phyloP scores from a whole-genome alignment of 495 filamentous ascomycete species.

The Rhypophila decipiens region DNA sequence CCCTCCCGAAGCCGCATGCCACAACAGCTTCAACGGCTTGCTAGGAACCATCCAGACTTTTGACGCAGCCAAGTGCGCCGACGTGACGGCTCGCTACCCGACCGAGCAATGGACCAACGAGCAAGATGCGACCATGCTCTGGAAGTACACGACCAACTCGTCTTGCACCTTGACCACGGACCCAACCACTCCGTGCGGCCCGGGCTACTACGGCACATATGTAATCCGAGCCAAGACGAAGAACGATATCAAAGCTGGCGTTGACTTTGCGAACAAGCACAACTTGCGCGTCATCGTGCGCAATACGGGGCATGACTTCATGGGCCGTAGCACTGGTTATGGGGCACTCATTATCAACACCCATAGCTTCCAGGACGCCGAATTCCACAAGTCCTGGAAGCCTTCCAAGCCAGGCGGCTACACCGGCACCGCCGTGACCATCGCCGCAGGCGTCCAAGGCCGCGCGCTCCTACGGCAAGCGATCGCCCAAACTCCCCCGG shows the following conservation, averaged over 20 bases:
- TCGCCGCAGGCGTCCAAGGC: conserved; percentile 53
- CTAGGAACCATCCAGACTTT: conserved; percentile 23
- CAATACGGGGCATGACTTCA: conserved; percentile 55
- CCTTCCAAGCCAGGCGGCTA: conserved; percentile 29
- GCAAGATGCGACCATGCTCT: conserved; percentile 21
- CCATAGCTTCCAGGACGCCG: conserved; percentile 48
- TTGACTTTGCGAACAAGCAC: conserved; percentile 46
- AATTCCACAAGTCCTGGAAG: conserved; percentile 32
- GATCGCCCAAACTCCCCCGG: conserved; percentile 28
- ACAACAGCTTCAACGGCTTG: conserved; percentile 18
- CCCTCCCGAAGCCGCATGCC: conserved; percentile 22
- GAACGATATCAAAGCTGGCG: conserved; percentile 37
- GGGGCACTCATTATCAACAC: conserved; percentile 57
- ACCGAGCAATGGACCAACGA: conserved; percentile 24
- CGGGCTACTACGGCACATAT: conserved; percentile 49
- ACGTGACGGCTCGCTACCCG: conserved; percentile 16
- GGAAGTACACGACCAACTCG: conserved; percentile 34
- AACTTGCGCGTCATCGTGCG: conserved; percentile 55
- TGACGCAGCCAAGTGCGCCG: conserved; percentile 19
- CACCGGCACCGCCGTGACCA: conserved; percentile 36
- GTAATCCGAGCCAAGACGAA: conserved; percentile 38
- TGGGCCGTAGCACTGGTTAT: conserved; percentile 48
- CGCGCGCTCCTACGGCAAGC: conserved; percentile 39
- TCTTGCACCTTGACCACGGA: conserved; percentile 42
- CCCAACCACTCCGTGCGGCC: conserved; percentile 38